Evolutionary conservation across 306 rosid species (phyloP), one percentile per base, ranked within the genome.

Genomic region (Erythrophleum fordii): DNA sequence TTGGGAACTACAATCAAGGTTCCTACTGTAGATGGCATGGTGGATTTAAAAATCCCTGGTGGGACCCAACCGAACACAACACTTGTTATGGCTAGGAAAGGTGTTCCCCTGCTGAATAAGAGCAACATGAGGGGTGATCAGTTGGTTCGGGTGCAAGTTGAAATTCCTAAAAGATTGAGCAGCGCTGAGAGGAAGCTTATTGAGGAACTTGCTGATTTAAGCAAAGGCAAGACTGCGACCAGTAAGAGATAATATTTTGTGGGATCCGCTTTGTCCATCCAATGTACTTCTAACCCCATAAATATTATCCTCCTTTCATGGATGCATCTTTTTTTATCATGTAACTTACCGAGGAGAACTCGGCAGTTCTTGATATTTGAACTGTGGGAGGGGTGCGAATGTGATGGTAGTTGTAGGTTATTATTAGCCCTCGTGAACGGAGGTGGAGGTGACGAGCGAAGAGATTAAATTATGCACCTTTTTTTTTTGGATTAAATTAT

Each of bases 21-120:
- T 81, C 99, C 98, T 34, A 93, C 99, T 11, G 98, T 96, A 22
- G 98, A 96, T 37, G 99, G 98, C 56, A 92, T 28, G 77, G 87
- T 84, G 73, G 87, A 84, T 77, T 72, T 84, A 34, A 84, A 76
- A 84, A 67, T 84, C 68, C 87, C 87, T 9, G 72, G 82, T 67
- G 96, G 99, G 29, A 96, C 99, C 35, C 99, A 96, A 71, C 99
- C 99, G 0, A 89, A 93, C 82, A 87, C 99, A 0, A 96, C 99
- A 23, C 97, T 96, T 5, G 98, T 96, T 70, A 96, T 96, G 98
- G 92, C 97, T n/a, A 92, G 88, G 90, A 93, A 96, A 84, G 99
- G 99, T 45, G 99, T 96, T 67, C 99, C 99, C 2, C 46, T 88
- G 73, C 90, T 96, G 77, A 96, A 93, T 61, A 96, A 92, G 76